Evolutionary conservation across 306 rosid genomes (phyloP).

Genomic region (Inga leiocalycina): DNA sequence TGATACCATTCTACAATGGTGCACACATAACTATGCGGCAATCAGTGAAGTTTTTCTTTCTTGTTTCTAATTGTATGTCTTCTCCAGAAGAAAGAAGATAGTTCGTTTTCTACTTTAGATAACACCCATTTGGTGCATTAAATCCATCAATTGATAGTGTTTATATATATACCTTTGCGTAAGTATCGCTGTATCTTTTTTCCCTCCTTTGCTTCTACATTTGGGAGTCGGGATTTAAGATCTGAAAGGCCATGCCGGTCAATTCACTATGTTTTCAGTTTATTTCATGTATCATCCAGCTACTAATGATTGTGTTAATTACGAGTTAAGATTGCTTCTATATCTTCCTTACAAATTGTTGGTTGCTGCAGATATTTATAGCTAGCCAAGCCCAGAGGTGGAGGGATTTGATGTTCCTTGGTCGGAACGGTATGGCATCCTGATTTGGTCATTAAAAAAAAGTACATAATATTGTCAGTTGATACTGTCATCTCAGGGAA

Average conservation of each 20-base stretch:
- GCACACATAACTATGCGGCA: not conserved
- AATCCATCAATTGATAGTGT: not conserved
- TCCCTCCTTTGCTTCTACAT: not conserved
- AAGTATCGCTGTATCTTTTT: not conserved
- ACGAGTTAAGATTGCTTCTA: not conserved
- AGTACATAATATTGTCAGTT: constrained; percentile 54
- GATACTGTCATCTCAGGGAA: constrained; percentile 32
- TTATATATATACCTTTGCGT: not conserved
- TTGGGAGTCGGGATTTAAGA: not conserved
- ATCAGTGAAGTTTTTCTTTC: not conserved
- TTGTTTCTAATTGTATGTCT: not conserved
- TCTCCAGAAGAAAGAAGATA: not conserved
- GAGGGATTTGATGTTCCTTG: constrained; percentile 4
- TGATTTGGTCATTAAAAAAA: not conserved
- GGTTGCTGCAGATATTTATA: constrained; percentile 48
- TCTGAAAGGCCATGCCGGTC: not conserved
- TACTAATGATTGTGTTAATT: not conserved
- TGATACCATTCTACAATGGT: constrained; percentile 1
- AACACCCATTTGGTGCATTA: not conserved
- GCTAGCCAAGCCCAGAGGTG: constrained; percentile 42
- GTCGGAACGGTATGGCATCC: constrained; percentile 26
- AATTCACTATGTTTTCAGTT: not conserved
- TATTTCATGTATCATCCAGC: not conserved
- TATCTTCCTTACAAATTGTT: not conserved
- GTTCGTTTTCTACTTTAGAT: not conserved